Evolutionary conservation across 2,329 filamentous ascomycete species (phyloP).

Genomic region (Penicillium sclerotiorum): DNA sequence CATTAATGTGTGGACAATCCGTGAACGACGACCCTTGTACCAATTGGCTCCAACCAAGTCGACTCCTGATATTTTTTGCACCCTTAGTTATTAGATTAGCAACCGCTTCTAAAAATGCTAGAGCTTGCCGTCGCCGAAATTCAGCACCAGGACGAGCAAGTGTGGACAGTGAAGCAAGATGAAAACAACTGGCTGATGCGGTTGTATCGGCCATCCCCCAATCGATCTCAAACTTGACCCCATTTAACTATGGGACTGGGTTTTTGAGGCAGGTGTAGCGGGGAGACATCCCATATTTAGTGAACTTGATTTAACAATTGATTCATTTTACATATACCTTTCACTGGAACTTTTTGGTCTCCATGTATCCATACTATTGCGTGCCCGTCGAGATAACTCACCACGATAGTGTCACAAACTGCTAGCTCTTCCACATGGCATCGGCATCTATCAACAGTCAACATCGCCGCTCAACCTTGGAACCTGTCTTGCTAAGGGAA

Average conservation of each 20-base stretch:
- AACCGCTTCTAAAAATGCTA: slow-evolving; percentile 56
- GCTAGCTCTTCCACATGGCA: slow-evolving; percentile 27
- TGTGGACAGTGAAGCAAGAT: slow-evolving; percentile 63
- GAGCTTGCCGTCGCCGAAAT: slow-evolving; percentile 57
- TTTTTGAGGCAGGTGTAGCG: slow-evolving; percentile 40
- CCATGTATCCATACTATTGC: neutral
- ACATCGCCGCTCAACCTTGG: slow-evolving; percentile 10
- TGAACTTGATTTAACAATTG: slow-evolving; percentile 2
- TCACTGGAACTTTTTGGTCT: too few relatives aligned
- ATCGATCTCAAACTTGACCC: slow-evolving; percentile 44
- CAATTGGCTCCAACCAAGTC: neutral
- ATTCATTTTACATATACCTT: neutral
- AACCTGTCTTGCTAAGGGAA: neutral
- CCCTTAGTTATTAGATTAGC: neutral
- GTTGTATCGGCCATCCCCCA: slow-evolving; percentile 37
- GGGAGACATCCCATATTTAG: slow-evolving; percentile 45
- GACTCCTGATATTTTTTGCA: neutral
- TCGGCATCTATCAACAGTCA: slow-evolving; percentile 35
- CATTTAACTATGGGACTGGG: slow-evolving; percentile 52
- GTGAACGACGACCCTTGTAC: too few relatives aligned
- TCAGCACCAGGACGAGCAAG: slow-evolving; percentile 53
- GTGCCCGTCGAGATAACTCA: too few relatives aligned
- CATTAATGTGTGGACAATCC: slow-evolving; percentile 21
- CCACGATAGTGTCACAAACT: too few relatives aligned
- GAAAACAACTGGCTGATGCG: slow-evolving; percentile 37